These are phyloP conservation scores for Pichia insulana DNA, from an alignment of 805 yeast genomes.

Conservation along the genomic window DNA sequence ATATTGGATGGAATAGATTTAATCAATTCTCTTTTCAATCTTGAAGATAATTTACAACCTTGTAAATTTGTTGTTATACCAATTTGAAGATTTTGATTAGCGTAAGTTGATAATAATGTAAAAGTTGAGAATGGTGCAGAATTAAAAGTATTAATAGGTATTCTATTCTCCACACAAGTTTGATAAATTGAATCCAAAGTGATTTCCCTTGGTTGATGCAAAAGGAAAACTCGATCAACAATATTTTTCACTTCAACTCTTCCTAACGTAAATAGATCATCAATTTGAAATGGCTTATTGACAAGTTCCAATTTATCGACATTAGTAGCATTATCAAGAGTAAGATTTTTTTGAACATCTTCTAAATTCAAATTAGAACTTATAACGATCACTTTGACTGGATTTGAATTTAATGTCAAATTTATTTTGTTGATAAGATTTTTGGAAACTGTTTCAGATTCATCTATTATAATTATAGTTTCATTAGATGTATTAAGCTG, in stretches of 20 bases:
- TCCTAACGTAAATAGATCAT: slow-evolving; percentile 49
- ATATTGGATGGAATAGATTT: slow-evolving; percentile 59
- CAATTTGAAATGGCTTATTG: slow-evolving; percentile 27
- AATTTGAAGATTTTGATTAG: slow-evolving; percentile 61
- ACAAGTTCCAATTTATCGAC: slow-evolving; percentile 8
- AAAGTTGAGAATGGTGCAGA: slow-evolving; percentile 66
- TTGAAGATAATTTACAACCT: slow-evolving; percentile 79
- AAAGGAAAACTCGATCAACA: slow-evolving; percentile 72
- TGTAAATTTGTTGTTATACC: slow-evolving; percentile 83
- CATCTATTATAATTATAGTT: slow-evolving; percentile 6
- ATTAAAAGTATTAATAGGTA: slow-evolving; percentile 78
- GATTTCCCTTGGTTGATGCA: slow-evolving; percentile 16
- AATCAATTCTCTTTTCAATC: slow-evolving; percentile 68
- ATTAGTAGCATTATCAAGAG: background rate
- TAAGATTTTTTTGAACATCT: slow-evolving; percentile 1
- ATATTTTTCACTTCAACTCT: slow-evolving; percentile 50
- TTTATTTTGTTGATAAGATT: slow-evolving; percentile 7
- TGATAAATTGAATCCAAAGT: slow-evolving; percentile 36
- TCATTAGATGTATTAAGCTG: slow-evolving; percentile 7
- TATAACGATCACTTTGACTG: slow-evolving; percentile 3
- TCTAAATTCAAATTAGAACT: background rate
- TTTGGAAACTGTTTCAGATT: slow-evolving; percentile 5
- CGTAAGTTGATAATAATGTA: slow-evolving; percentile 61
- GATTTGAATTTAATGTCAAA: slow-evolving; percentile 4
- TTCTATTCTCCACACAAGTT: slow-evolving; percentile 51